phyloP scores from a whole-genome alignment of 495 filamentous ascomycete genomes.

The Gamarada debralockiae region DNA sequence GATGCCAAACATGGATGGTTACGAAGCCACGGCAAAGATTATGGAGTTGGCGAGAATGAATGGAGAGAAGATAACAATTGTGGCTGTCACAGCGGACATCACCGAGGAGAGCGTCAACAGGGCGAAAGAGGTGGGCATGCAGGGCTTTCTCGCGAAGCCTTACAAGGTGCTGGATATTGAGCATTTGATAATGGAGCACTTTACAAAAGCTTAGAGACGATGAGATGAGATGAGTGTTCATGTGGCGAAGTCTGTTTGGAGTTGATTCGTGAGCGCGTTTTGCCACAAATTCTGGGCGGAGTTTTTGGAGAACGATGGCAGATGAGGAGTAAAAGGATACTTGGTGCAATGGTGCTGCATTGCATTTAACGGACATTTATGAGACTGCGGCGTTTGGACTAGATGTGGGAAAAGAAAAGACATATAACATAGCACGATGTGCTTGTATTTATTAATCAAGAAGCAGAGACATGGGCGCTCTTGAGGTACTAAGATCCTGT shows the following conservation, averaged over 20 bases:
- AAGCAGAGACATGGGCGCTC: too few species aligned
- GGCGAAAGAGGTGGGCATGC: constrained; percentile 66
- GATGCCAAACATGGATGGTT: constrained; percentile 85
- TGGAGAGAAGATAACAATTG: constrained; percentile 33
- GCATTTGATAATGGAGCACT: constrained; percentile 62
- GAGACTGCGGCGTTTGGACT: too few species aligned
- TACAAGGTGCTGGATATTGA: constrained; percentile 72
- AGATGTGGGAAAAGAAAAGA: too few species aligned
- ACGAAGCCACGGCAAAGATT: constrained; percentile 67
- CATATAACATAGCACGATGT: too few species aligned
- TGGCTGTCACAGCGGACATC: constrained; percentile 77
- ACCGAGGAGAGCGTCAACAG: constrained; percentile 62
- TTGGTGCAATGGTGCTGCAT: too few species aligned
- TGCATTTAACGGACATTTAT: too few species aligned
- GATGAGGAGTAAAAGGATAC: too few species aligned
- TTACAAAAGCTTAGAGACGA: constrained; percentile 11
- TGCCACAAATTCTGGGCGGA: too few species aligned
- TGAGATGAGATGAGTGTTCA: neutral
- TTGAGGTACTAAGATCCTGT: too few species aligned
- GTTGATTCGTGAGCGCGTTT: too few species aligned
- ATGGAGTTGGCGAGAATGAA: constrained; percentile 41
- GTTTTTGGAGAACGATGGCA: too few species aligned
- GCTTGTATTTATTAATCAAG: too few species aligned
- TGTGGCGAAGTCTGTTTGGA: neutral
- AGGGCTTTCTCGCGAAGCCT: constrained; percentile 76